A percentile compares a stretch with the other conserved stretches of the same genome.
Conservation (phyloP, 768 basidiomycete species). For the Nevesoporus exiguus region DNA sequence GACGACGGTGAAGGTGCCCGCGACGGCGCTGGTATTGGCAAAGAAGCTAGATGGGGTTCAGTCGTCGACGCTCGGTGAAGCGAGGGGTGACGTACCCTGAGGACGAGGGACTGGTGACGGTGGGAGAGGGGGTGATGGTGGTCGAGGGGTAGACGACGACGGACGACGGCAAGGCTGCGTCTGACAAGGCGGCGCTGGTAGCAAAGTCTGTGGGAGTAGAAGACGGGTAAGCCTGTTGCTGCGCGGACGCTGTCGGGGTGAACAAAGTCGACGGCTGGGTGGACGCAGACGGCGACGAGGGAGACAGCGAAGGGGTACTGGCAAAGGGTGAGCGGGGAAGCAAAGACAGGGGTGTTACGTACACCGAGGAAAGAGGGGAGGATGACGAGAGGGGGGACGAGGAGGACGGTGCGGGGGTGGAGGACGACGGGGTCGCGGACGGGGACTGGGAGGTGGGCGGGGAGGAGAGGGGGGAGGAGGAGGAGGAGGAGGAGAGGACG, state of each 20-base stretch:
- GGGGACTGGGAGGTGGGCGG: neutral
- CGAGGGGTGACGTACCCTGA: constrained; percentile 14
- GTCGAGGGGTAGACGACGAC: neutral
- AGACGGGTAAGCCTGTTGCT: constrained; percentile 4
- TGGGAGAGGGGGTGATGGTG: constrained; percentile 13
- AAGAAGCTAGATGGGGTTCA: constrained; percentile 38
- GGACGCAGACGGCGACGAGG: neutral
- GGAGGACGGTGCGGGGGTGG: neutral
- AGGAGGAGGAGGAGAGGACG: too few species aligned
- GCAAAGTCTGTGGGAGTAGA: neutral
- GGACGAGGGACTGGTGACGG: constrained; percentile 22
- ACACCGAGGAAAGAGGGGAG: neutral
- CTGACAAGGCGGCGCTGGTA: neutral
- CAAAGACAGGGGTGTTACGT: neutral
- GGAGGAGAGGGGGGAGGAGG: too few species aligned
- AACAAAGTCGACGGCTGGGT: constrained; percentile 2
- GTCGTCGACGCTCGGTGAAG: neutral
- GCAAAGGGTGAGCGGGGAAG: neutral
- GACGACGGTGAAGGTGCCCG: constrained; percentile 42
- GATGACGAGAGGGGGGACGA: neutral
- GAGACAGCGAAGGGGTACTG: constrained; percentile 1
- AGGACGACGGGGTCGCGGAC: neutral
- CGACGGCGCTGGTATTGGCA: constrained; percentile 44
- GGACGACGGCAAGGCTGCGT: neutral
- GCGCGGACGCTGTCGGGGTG: neutral